A percentile compares a stretch with the other conserved stretches of the same genome.
phyloP scores from a whole-genome alignment of 441 rosid genomes.

The California macrophylla region DNA sequence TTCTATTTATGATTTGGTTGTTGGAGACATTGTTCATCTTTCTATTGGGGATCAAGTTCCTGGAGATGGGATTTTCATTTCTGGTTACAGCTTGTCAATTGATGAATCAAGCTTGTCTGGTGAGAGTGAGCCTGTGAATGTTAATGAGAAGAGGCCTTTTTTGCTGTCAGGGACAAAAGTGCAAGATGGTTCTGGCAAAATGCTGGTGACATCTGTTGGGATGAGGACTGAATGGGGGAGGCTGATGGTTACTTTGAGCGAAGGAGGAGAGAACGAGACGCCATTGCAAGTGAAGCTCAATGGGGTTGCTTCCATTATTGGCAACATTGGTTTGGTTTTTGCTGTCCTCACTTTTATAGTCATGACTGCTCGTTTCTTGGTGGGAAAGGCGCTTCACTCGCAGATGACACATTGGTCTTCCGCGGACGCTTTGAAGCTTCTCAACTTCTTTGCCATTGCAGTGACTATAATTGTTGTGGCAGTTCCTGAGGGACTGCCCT shows the following conservation, averaged over 20 bases:
- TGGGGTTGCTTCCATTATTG: constrained; percentile 47
- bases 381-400: constrained; percentile 27
- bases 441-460: constrained; percentile 40
- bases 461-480: constrained; percentile 46
- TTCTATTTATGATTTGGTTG: constrained; percentile 38
- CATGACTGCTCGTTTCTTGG: constrained; percentile 28
- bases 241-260: constrained; percentile 41
- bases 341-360: constrained; percentile 39
- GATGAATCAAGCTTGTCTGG: constrained; percentile 49
- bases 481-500: constrained; percentile 43
- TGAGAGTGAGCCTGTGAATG: constrained; percentile 36
- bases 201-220: constrained; percentile 40
- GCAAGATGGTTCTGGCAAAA: constrained; percentile 40
- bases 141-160: constrained; percentile 29
- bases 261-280: constrained; percentile 43
- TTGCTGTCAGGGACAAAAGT: constrained; percentile 43
- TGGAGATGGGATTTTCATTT: constrained; percentile 37
- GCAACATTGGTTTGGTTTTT: constrained; percentile 39
- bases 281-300: constrained; percentile 48
- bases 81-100: constrained; percentile 32
- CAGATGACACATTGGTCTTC: constrained; percentile 33
- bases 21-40: constrained; percentile 43
- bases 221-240: constrained; percentile 52
- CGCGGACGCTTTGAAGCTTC: constrained; percentile 30
- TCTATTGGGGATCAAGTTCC: constrained; percentile 40